Conservation (phyloP, 179 eudicot species). For the Gypsophila paniculata region DNA sequence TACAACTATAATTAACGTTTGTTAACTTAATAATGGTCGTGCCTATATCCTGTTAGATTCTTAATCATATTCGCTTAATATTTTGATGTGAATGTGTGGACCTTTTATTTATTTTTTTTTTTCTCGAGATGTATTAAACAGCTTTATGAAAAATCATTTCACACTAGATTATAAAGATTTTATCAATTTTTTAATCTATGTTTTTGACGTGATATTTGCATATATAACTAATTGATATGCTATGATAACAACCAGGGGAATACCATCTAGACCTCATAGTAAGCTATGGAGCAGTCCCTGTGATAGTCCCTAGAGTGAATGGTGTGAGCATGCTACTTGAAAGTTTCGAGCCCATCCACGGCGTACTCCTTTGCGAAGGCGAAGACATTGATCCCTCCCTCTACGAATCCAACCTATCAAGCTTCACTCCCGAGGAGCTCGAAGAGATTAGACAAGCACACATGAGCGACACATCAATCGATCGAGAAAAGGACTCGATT, state of each 20-base stretch:
- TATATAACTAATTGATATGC: too few relatives aligned
- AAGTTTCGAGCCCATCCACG: constrained; percentile 95
- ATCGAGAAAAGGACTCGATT: constrained; percentile 80
- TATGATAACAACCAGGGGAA: constrained; percentile 50
- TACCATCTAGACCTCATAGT: constrained; percentile 92
- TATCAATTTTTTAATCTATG: too few relatives aligned
- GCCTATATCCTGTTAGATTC: too few relatives aligned
- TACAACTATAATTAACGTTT: too few relatives aligned
- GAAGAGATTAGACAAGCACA: constrained; percentile 64
- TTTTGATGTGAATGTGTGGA: too few relatives aligned
- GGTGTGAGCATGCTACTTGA: constrained; percentile 73
- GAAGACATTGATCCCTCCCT: constrained; percentile 89
- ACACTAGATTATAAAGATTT: too few relatives aligned
- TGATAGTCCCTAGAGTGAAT: constrained; percentile 79
- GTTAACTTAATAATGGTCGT: too few relatives aligned
- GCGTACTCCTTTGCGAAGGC: constrained; percentile 92
- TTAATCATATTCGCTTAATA: too few relatives aligned
- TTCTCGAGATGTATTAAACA: too few relatives aligned
- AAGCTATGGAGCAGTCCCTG: constrained; percentile 89
- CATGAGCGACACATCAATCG: constrained; percentile 75
- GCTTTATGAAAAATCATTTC: too few relatives aligned
- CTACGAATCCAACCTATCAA: constrained; percentile 48
- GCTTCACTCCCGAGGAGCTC: constrained; percentile 55
- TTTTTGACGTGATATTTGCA: too few relatives aligned
- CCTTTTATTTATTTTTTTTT: too few relatives aligned